Evolutionary conservation across 1,139 yeast species (phyloP).

Genomic region (Yamadazyma atlantica): DNA sequence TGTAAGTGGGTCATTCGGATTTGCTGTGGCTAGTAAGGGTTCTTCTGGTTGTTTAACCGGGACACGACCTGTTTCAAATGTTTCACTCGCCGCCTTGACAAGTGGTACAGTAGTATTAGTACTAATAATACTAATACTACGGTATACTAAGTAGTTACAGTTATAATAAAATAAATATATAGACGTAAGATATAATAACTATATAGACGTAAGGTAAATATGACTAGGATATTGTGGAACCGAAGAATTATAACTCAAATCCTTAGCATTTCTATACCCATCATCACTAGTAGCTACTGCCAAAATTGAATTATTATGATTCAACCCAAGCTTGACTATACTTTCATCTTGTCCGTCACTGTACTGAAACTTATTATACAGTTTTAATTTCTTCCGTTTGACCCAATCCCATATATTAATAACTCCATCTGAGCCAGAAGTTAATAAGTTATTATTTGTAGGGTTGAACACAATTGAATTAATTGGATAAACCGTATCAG

Average conservation of each 20-base stretch:
- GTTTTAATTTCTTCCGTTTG: conserved; percentile 59
- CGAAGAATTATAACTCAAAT: conserved; percentile 11
- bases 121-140: no score
- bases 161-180: no score
- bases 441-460: conserved; percentile 50
- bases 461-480: conserved; percentile 63
- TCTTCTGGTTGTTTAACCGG: no score
- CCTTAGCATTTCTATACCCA: conserved; percentile 35
- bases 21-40: no score
- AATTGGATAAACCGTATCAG: conserved; percentile 74
- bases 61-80: no score
- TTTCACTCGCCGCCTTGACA: no score
- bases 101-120: no score
- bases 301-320: conserved; percentile 29
- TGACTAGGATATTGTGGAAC: conserved; percentile 14
- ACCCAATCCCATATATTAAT: conserved; percentile 78
- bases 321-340: conserved; percentile 52
- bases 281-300: conserved; percentile 70
- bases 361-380: conserved; percentile 46
- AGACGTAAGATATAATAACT: no score
- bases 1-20: no score
- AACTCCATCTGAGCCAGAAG: conserved; percentile 79
- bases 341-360: conserved; percentile 22
- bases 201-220: conserved; percentile 9
- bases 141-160: no score